Evolutionary conservation across 2,329 filamentous ascomycete genomes (phyloP).

Genomic region (Penicillium thymicola): DNA sequence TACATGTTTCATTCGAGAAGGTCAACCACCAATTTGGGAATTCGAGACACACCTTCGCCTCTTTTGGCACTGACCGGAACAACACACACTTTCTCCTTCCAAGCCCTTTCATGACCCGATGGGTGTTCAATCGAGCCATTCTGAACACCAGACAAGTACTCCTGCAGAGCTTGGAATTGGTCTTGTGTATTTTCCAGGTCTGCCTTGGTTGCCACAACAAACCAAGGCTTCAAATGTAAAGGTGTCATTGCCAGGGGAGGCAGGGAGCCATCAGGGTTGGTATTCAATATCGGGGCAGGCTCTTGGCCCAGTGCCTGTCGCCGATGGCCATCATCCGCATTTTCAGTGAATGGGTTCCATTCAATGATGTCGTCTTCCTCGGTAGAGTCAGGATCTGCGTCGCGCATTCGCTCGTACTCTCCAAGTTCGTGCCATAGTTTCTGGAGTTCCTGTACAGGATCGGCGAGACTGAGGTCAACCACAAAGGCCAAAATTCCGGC

Average conservation of each 20-base stretch:
- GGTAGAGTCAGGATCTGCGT: constrained; percentile 65
- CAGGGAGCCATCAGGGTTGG: constrained; percentile 28
- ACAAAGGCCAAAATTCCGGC: constrained; percentile 93
- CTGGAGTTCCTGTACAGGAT: constrained; percentile 75
- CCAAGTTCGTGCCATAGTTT: constrained; percentile 87
- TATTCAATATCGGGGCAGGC: constrained; percentile 7
- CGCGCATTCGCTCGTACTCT: constrained; percentile 78
- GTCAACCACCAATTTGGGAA: constrained; percentile 42
- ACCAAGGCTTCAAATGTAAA: constrained; percentile 94
- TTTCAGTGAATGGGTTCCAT: constrained; percentile 40
- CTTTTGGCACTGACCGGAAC: constrained; percentile 89
- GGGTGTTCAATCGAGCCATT: constrained; percentile 66
- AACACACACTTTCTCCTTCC: constrained; percentile 56
- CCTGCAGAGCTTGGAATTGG: constrained; percentile 68
- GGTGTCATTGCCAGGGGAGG: constrained; percentile 57
- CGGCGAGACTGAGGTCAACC: constrained; percentile 74
- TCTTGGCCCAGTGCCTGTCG: constrained; percentile 1
- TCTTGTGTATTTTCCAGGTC: constrained; percentile 75
- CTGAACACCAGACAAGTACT: constrained; percentile 67
- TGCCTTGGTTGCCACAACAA: constrained; percentile 90
- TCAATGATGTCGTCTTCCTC: constrained; percentile 51
- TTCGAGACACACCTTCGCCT: constrained; percentile 71
- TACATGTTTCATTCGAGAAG: constrained; percentile 36
- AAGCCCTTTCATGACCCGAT: constrained; percentile 66
- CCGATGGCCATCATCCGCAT: constrained; percentile 22